Evolutionary conservation across 2,329 filamentous ascomycete species (phyloP).

Genomic region (Plenodomus biglobosus): DNA sequence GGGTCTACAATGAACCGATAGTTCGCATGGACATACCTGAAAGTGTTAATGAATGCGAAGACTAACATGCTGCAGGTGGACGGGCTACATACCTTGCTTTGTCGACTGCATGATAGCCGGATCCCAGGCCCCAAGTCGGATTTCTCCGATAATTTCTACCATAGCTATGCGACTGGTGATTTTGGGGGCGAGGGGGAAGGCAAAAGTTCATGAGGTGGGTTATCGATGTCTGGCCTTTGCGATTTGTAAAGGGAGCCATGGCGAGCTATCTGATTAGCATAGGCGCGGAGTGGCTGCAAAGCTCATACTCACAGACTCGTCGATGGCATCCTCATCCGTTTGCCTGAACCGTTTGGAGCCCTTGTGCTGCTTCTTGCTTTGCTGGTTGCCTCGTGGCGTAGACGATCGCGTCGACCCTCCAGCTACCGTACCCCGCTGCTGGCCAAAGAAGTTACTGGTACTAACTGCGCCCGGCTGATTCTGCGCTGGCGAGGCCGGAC

Average conservation of each 20-base stretch:
- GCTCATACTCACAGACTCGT: conserved; percentile 65
- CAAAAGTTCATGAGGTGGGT: conserved; percentile 95
- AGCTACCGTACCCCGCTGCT: conserved; percentile 47
- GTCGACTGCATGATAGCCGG: conserved; percentile 85
- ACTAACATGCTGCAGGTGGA: neutral
- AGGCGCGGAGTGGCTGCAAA: neutral
- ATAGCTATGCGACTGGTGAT: conserved; percentile 57
- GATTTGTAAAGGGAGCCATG: conserved; percentile 66
- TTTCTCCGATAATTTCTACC: conserved; percentile 62
- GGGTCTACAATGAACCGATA: conserved; percentile 96
- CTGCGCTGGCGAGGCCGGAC: conserved; percentile 47
- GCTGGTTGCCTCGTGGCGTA: conserved; percentile 72
- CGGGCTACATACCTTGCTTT: conserved; percentile 69
- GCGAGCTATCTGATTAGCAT: conserved; percentile 51
- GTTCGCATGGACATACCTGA: conserved; percentile 87
- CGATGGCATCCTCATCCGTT: conserved; percentile 84
- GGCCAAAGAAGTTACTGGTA: conserved; percentile 47
- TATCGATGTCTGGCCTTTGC: conserved; percentile 93
- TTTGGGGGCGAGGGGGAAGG: conserved; percentile 71
- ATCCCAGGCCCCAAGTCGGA: conserved; percentile 80
- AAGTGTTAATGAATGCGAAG: conserved; percentile 7
- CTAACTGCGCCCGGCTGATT: conserved; percentile 49
- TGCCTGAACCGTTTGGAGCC: conserved; percentile 72
- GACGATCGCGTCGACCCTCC: conserved; percentile 43
- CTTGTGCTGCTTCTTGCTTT: conserved; percentile 78